These are phyloP conservation scores for Backusella westeae DNA, from an alignment of 192 early-diverging fungal genomes.

Conservation along the genomic window DNA sequence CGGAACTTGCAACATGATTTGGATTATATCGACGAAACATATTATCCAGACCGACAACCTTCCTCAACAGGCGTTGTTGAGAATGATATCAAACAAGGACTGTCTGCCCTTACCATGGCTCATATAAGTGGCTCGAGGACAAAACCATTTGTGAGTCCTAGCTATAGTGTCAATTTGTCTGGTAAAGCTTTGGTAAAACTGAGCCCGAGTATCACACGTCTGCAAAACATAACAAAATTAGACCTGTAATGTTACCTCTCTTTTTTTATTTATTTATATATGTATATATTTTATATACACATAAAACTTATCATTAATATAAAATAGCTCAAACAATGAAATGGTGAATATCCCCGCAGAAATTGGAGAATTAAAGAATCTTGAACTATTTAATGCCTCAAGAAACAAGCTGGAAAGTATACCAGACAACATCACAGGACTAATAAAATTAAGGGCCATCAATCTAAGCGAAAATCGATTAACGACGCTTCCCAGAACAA, in stretches of 20 bases:
- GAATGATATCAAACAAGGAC: conserved; percentile 12
- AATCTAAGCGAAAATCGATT: conserved; percentile 66
- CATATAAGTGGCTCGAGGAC: conserved; percentile 5
- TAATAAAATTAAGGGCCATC: conserved; percentile 68
- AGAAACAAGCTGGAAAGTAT: conserved; percentile 61
- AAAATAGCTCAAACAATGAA: conserved; percentile 69
- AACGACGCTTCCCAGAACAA: conserved; percentile 53
- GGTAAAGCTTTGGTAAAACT: conserved; percentile 53
- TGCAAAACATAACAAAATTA: conserved; percentile 58
- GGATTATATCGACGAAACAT: conserved; percentile 35
- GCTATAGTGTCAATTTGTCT: conserved; percentile 51
- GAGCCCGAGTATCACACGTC: conserved; percentile 67
- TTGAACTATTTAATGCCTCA: conserved; percentile 59
- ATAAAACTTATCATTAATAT: conserved; percentile 3
- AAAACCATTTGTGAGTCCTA: background rate
- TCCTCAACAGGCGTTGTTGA: background rate
- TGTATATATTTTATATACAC: background rate
- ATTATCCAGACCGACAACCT: conserved; percentile 17
- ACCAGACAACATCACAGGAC: conserved; percentile 65
- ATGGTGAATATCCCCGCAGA: conserved; percentile 63
- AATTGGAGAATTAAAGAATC: conserved; percentile 69
- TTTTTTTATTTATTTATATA: background rate
- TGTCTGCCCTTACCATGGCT: conserved; percentile 12
- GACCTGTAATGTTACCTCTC: conserved; percentile 61
- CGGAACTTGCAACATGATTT: conserved; percentile 22